Conservation (phyloP, 1,139 yeast genomes). For the Protomyces macrosporus region DNA sequence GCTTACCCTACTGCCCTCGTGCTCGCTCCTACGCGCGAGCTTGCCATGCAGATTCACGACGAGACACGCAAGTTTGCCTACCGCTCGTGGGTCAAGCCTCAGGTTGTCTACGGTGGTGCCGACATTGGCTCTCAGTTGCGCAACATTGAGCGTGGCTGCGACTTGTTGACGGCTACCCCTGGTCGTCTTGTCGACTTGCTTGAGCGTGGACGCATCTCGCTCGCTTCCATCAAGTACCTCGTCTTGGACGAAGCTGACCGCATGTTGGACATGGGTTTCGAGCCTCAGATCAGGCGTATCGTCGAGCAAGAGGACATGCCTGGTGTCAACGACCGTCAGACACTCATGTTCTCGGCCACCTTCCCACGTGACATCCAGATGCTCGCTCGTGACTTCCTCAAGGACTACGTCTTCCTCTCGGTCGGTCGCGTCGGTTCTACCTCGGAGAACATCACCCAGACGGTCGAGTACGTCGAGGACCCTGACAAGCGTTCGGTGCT, state of each 20-base stretch:
- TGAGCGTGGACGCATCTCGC: slow-evolving; percentile 89
- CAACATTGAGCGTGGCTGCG: slow-evolving; percentile 90
- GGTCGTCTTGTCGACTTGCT: slow-evolving; percentile 96
- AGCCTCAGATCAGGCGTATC: slow-evolving; percentile 97
- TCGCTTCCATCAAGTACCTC: slow-evolving; percentile 82
- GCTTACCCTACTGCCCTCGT: slow-evolving; percentile 92
- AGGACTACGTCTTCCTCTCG: slow-evolving; percentile 88
- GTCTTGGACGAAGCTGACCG: slow-evolving; percentile 99
- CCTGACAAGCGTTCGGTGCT: slow-evolving; percentile 88
- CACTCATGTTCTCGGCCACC: slow-evolving; percentile 97
- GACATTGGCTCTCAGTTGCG: slow-evolving; percentile 83
- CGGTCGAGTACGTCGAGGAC: slow-evolving; percentile 87
- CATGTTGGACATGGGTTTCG: slow-evolving; percentile 99
- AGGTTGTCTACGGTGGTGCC: slow-evolving; percentile 98
- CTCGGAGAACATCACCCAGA: slow-evolving; percentile 94
- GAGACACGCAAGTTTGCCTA: slow-evolving; percentile 94
- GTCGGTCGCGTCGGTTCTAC: slow-evolving; percentile 99
- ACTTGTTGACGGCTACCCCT: slow-evolving; percentile 93
- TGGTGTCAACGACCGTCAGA: slow-evolving; percentile 81
- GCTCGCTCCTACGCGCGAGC: slow-evolving; percentile 98
- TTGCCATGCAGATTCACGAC: slow-evolving; percentile 91
- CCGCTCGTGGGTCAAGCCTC: slow-evolving; percentile 97
- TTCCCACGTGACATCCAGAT: slow-evolving; percentile 97
- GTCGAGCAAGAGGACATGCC: slow-evolving; percentile 99
- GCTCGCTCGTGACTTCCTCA: slow-evolving; percentile 94